A percentile compares a stretch with the other conserved stretches of the same genome.
Evolutionary conservation across 768 basidiomycete species (phyloP).

Genomic region (Boletus reticulatus): DNA sequence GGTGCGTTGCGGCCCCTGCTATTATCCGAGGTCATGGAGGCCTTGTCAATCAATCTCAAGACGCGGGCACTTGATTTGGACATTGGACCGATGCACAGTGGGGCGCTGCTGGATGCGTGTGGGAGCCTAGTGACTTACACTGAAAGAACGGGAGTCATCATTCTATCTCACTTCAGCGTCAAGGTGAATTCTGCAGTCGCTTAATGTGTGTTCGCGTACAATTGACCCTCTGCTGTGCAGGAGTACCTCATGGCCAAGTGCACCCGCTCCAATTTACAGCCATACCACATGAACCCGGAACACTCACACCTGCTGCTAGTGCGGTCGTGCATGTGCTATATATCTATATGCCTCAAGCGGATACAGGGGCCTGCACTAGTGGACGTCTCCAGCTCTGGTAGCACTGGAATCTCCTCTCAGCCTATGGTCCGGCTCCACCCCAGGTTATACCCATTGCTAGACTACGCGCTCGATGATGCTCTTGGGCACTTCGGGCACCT

Average conservation of each 20-base stretch:
- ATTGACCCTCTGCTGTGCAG: not conserved
- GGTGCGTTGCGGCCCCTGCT: conserved; percentile 1
- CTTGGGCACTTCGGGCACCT: not conserved
- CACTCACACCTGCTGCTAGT: not conserved
- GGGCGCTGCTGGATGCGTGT: conserved; percentile 4
- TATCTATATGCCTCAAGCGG: not conserved
- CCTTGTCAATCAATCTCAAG: not conserved
- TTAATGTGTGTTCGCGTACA: not conserved
- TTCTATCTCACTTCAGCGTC: conserved; percentile 4
- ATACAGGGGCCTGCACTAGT: not conserved
- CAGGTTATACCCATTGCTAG: not conserved
- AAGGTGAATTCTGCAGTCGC: not conserved
- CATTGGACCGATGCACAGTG: conserved; percentile 1
- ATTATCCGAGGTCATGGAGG: not conserved
- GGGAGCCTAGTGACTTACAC: conserved; percentile 5
- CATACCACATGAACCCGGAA: not conserved
- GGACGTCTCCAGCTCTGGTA: not conserved
- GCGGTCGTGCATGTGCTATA: conserved; percentile 3
- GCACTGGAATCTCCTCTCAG: not conserved
- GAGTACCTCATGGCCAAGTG: not conserved
- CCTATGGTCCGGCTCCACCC: not conserved
- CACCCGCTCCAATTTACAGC: not conserved
- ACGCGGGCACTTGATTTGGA: not conserved
- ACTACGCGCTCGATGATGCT: not conserved
- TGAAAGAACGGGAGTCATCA: not conserved